These are phyloP conservation scores for Mycena vulgaris DNA, from an alignment of 768 basidiomycete genomes.

Conservation along the genomic window DNA sequence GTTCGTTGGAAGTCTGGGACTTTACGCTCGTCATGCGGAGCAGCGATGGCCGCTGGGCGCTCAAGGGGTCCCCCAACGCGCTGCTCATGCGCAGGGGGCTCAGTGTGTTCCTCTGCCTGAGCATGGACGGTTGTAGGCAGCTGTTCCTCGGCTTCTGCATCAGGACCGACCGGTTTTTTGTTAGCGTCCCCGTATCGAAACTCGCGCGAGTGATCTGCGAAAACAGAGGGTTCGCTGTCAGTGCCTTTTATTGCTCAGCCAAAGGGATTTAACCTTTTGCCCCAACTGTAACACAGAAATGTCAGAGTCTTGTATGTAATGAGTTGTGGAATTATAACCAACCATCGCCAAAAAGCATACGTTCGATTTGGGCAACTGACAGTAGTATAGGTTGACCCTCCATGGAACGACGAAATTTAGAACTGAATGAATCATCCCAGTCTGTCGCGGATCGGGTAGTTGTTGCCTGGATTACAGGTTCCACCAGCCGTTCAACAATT, in stretches of 20 bases:
- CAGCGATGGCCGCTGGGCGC: constrained; percentile 16
- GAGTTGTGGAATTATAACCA: no score
- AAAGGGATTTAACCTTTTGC: no score
- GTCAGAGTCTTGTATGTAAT: no score
- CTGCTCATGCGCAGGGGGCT: constrained; percentile 16
- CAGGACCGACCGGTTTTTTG: constrained; percentile 8
- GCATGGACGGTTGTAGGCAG: constrained; percentile 17
- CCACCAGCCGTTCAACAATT: neutral
- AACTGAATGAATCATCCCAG: no score
- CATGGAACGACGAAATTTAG: no score
- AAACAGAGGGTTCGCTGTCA: no score
- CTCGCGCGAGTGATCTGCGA: constrained; percentile 40
- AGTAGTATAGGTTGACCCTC: no score
- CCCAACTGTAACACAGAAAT: no score
- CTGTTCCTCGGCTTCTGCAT: constrained; percentile 1
- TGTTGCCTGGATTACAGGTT: neutral
- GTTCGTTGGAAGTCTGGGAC: constrained; percentile 2
- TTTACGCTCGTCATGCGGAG: constrained; percentile 4
- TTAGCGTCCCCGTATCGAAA: constrained; percentile 19
- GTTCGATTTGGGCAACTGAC: no score
- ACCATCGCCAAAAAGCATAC: no score
- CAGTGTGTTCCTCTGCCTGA: constrained; percentile 8
- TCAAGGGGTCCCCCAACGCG: constrained; percentile 6
- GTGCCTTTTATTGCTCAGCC: no score
- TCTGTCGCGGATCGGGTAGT: neutral